phyloP scores from a whole-genome alignment of 2,329 filamentous ascomycete species.

The Fusarium penzigii region DNA sequence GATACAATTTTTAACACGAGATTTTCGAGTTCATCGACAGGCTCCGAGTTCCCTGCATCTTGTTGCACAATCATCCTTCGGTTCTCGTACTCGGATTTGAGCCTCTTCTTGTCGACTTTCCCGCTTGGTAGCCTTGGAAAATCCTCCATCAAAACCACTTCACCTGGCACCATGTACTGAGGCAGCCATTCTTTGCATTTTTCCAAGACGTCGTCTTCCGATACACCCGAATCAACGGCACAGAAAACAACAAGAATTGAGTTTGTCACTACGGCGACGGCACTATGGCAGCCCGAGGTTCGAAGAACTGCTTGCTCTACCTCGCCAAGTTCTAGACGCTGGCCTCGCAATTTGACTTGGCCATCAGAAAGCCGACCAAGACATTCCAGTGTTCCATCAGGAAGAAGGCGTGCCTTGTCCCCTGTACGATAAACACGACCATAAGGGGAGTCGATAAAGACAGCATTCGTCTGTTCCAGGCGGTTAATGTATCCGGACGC shows the following conservation, averaged over 20 bases:
- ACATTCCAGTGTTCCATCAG: slow-evolving; percentile 75
- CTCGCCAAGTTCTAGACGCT: slow-evolving; percentile 79
- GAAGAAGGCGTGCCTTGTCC: slow-evolving; percentile 72
- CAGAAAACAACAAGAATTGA: slow-evolving; percentile 76
- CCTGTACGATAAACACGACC: slow-evolving; percentile 81
- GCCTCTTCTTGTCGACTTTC: slow-evolving; percentile 71
- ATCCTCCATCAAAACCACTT: slow-evolving; percentile 62
- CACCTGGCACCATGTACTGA: slow-evolving; percentile 77
- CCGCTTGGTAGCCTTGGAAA: slow-evolving; percentile 81
- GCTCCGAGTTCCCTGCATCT: slow-evolving; percentile 7
- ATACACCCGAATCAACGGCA: slow-evolving; percentile 46
- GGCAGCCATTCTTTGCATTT: slow-evolving; percentile 77
- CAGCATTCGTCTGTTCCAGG: slow-evolving; percentile 68
- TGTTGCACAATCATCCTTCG: slow-evolving; percentile 13
- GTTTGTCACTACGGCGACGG: slow-evolving; percentile 66
- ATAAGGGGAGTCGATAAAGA: slow-evolving; percentile 69
- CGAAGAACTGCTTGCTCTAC: slow-evolving; percentile 70
- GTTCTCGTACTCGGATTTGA: slow-evolving; percentile 53
- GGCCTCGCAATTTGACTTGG: slow-evolving; percentile 85
- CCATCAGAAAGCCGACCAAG: slow-evolving; percentile 77
- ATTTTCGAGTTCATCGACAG: slow-evolving; percentile 22
- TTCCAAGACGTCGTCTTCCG: slow-evolving; percentile 48
- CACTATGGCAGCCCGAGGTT: slow-evolving; percentile 62
- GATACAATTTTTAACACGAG: slow-evolving; percentile 44
- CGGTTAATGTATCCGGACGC: slow-evolving; percentile 82